phyloP scores from a whole-genome alignment of 805 yeast genomes.

The Starmera amethionina region DNA sequence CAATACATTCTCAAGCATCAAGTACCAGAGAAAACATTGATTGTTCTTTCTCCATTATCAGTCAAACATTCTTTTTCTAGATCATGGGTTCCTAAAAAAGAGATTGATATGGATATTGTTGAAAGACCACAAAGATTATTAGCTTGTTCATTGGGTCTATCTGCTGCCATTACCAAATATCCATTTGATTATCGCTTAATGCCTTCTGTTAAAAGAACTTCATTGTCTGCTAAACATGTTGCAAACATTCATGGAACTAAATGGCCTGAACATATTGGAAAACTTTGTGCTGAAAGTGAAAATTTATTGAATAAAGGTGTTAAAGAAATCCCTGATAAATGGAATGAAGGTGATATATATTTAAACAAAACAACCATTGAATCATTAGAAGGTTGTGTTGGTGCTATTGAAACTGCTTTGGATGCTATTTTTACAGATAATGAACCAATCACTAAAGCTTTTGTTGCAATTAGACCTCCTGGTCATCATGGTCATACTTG shows the following conservation, averaged over 20 bases:
- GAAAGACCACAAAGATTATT: slow-evolving; percentile 75
- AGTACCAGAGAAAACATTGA: slow-evolving; percentile 33
- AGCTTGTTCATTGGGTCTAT: slow-evolving; percentile 70
- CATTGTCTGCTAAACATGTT: slow-evolving; percentile 51
- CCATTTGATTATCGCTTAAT: slow-evolving; percentile 47
- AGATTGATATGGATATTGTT: slow-evolving; percentile 58
- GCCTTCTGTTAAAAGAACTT: slow-evolving; percentile 36
- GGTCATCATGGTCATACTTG: slow-evolving; percentile 84
- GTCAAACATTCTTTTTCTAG: slow-evolving; percentile 67
- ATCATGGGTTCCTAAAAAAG: slow-evolving; percentile 57
- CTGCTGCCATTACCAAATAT: slow-evolving; percentile 61
- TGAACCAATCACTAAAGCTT: slow-evolving; percentile 35
- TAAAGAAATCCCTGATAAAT: slow-evolving; percentile 68
- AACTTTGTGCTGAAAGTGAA: slow-evolving; percentile 50
- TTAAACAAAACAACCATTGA: slow-evolving; percentile 52
- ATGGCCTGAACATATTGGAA: slow-evolving; percentile 55
- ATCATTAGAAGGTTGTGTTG: slow-evolving; percentile 71
- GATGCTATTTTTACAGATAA: slow-evolving; percentile 36
- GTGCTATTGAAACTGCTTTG: slow-evolving; percentile 63
- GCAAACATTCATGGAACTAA: slow-evolving; percentile 59
- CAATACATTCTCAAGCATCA: slow-evolving; percentile 20
- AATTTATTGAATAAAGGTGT: slow-evolving; percentile 40
- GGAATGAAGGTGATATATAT: slow-evolving; percentile 83
- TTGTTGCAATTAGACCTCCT: slow-evolving; percentile 69
- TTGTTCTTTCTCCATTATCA: slow-evolving; percentile 61